A percentile compares a stretch with the other conserved stretches of the same genome.
Conservation (phyloP, 495 filamentous ascomycete genomes). For the Chaetomium fimeti region DNA sequence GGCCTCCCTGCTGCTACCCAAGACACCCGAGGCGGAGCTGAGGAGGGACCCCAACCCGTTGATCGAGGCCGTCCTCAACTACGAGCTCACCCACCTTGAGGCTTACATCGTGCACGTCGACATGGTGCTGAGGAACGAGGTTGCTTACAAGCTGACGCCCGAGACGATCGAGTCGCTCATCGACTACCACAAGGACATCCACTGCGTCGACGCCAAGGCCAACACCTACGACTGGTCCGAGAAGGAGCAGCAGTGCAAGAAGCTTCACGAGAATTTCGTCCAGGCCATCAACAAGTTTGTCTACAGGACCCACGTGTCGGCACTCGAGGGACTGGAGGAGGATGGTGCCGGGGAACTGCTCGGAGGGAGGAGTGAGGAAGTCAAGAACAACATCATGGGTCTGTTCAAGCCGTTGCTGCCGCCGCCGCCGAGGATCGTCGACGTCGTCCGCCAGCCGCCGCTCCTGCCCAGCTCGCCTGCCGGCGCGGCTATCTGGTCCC, state of each 20-base stretch:
- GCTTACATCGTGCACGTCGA: constrained; percentile 99
- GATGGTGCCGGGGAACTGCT: constrained; percentile 94
- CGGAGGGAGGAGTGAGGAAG: constrained; percentile 87
- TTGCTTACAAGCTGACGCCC: constrained; percentile 96
- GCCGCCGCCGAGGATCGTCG: constrained; percentile 87
- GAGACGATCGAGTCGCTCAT: constrained; percentile 94
- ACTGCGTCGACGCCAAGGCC: constrained; percentile 85
- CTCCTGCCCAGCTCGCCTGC: constrained; percentile 85
- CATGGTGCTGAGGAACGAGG: constrained; percentile 96
- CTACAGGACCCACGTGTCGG: constrained; percentile 83
- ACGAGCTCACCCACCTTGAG: constrained; percentile 90
- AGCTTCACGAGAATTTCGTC: constrained; percentile 94
- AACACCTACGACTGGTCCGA: constrained; percentile 94
- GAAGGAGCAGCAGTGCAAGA: constrained; percentile 95
- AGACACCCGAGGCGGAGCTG: constrained; percentile 85
- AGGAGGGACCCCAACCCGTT: constrained; percentile 82
- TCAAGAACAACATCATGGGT: constrained; percentile 80
- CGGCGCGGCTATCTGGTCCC: constrained; percentile 77
- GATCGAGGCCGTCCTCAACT: constrained; percentile 89
- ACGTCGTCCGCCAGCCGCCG: constrained; percentile 80
- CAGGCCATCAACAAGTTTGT: constrained; percentile 98
- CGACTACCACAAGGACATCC: constrained; percentile 96
- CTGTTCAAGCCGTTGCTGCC: constrained; percentile 88
- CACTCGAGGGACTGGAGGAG: constrained; percentile 94
- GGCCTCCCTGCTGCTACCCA: constrained; percentile 88